A percentile compares a stretch with the other conserved stretches of the same genome.
Evolutionary conservation across 306 rosid genomes (phyloP).

Genomic region (Prunus mume): DNA sequence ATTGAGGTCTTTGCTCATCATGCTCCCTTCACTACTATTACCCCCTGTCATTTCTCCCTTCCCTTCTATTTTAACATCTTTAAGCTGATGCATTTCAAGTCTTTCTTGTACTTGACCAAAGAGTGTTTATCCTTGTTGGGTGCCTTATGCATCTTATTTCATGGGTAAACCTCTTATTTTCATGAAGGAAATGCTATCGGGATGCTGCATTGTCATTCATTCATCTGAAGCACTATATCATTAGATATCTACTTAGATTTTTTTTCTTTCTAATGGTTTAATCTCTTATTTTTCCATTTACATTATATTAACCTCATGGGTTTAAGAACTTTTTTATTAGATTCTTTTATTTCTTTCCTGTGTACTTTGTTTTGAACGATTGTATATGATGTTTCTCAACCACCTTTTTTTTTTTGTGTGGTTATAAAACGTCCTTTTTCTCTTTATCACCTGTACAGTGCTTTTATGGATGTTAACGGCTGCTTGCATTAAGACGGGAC

Average conservation of each 20-base stretch:
- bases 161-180: neutral
- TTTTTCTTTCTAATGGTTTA: neutral
- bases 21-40: too few relatives aligned
- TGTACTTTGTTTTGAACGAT: neutral
- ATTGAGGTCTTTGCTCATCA: too few relatives aligned
- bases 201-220: too few relatives aligned
- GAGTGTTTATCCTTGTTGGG: neutral
- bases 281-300: neutral
- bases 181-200: neutral
- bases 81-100: neutral
- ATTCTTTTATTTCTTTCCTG: neutral
- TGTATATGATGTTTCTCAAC: neutral
- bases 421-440: neutral
- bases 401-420: neutral
- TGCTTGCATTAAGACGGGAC: conserved; percentile 84
- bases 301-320: neutral
- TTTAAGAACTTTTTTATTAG: neutral
- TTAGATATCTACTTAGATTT: neutral
- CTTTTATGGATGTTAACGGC: conserved; percentile 87
- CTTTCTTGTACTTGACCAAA: neutral
- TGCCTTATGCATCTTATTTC: neutral
- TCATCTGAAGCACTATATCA: too few relatives aligned
- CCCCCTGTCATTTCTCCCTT: too few relatives aligned
- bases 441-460: conserved; percentile 48
- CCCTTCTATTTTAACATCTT: neutral